Evolutionary conservation across 495 filamentous ascomycete genomes (phyloP).

Genomic region (Lindgomyces ingoldianus): DNA sequence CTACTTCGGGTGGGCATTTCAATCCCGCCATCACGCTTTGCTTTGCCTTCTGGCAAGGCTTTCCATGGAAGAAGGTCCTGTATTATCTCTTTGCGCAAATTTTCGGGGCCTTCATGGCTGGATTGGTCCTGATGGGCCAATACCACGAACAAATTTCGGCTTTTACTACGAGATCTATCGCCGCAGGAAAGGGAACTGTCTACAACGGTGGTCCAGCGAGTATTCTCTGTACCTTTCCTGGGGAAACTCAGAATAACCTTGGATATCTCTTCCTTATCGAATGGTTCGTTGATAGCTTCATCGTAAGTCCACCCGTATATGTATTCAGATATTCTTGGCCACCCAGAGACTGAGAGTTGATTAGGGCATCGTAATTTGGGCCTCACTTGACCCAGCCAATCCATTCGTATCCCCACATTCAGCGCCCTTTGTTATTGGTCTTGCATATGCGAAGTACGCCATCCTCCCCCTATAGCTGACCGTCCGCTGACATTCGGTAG

Average conservation of each 20-base stretch:
- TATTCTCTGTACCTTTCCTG: conserved; percentile 51
- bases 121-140: conserved; percentile 52
- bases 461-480: background rate
- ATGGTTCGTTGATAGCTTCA: conserved; percentile 57
- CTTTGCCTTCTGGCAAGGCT: conserved; percentile 56
- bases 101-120: conserved; percentile 56
- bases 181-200: conserved; percentile 44
- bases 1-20: conserved; percentile 57
- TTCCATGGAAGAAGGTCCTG: conserved; percentile 55
- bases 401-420: conserved; percentile 52
- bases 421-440: conserved; percentile 54
- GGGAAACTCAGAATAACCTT: conserved; percentile 48
- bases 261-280: conserved; percentile 57
- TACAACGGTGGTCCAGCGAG: conserved; percentile 52
- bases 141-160: conserved; percentile 52
- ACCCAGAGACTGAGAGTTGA: background rate
- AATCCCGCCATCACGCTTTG: conserved; percentile 54
- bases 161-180: conserved; percentile 42
- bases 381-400: conserved; percentile 56
- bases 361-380: conserved; percentile 55
- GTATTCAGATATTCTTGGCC: background rate
- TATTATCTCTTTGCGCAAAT: conserved; percentile 57
- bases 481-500: conserved; percentile 2
- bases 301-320: conserved; percentile 29
- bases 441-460: conserved; percentile 47